Evolutionary conservation across 768 basidiomycete species (phyloP).

Genomic region (Tulasnella sp.): DNA sequence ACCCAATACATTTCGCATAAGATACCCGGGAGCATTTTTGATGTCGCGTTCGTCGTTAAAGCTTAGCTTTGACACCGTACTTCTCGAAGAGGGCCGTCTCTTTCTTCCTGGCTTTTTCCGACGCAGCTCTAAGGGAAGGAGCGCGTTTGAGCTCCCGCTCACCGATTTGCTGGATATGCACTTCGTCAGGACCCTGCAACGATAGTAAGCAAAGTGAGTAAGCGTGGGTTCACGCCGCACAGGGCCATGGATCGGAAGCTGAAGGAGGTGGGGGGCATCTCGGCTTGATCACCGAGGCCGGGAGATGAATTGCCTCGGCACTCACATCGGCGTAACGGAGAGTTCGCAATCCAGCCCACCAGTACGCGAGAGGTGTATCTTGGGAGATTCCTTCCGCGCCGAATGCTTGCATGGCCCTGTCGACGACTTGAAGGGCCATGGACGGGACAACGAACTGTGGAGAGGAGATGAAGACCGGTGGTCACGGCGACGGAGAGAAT

Average conservation of each 20-base stretch:
- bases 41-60: conserved; percentile 2
- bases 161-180: conserved; percentile 94
- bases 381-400: conserved; percentile 95
- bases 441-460: conserved; percentile 84
- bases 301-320: conserved; percentile 10
- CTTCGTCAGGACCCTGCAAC: conserved; percentile 36
- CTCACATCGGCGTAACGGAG: conserved; percentile 78
- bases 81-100: conserved; percentile 37
- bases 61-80: conserved; percentile 9
- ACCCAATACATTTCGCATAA: background rate
- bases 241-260: conserved; percentile 11
- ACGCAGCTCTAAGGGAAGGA: conserved; percentile 42
- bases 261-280: background rate
- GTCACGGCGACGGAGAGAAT: background rate
- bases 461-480: background rate
- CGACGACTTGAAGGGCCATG: conserved; percentile 80
- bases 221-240: background rate
- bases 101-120: conserved; percentile 44
- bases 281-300: background rate
- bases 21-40: background rate
- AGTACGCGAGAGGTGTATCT: conserved; percentile 68
- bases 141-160: conserved; percentile 77
- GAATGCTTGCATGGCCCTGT: conserved; percentile 91
- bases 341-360: conserved; percentile 74
- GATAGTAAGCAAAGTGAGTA: background rate